Base-by-base conservation (phyloP, 164 flowering plant species). In the Piper betle region DNA sequence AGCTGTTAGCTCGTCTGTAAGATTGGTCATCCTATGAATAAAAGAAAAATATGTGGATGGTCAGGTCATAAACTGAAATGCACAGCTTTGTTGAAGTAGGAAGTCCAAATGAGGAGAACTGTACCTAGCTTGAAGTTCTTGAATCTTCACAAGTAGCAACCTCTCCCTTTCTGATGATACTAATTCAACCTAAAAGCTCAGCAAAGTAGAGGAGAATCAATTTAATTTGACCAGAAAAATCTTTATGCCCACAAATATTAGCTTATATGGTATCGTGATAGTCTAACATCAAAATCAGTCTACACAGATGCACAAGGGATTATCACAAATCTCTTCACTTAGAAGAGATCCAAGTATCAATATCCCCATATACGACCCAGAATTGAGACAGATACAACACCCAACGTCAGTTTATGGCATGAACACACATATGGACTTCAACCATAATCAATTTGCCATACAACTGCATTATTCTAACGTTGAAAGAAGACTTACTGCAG, bases 81-180 rank as follows among this genome's bases (percentile, higher is more conserved):
- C 12, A 42, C 11, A 42, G 7, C 46, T 42, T 42, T 42, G 46
- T 46, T 46, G 50, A 12, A 46, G 50, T 46, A 46, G 10, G 8
- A 3, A 18, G 55, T 53, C 46, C 11, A 66, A 18, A 72, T 41
- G 56, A 12, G 18, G 13, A 71, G 25, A 52, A 73, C 74, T 25
- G 33, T 59, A 89, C 96, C 88, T 89, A 37, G 83, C 52, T 66
- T 84, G 89, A 53, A 87, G 83, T 67, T 88, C 99, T 12, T 81
- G 67, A 57, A 90, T 73, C 73, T 79, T 84, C 38, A 53, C 19
- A 18, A 79, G 78, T 65, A 90, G 76, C 64, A 77, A 67, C 6
- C 78, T 76, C 71, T 90, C 99, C 74, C 95, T 84, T 66, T 88
- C 96, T 57, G 91, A 78, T 57, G 75, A 72, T 9, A 72, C 69